These are phyloP conservation scores for Bryoerythrophyllum caledonicum DNA, from an alignment of 225 moss, liverwort and hornwort species.

Conservation along the genomic window DNA sequence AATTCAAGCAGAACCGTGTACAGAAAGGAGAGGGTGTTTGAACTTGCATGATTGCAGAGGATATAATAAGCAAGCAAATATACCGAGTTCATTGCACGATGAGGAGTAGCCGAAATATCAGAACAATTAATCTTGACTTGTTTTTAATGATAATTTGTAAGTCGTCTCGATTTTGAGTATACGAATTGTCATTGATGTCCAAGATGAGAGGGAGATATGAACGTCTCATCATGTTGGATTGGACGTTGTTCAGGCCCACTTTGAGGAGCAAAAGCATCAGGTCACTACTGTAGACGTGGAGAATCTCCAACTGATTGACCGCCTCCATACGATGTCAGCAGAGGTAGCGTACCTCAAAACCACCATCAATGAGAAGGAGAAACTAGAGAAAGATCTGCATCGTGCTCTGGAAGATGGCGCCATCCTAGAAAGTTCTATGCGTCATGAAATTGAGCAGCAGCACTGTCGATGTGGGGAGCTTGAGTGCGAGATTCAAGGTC, in stretches of 20 bases:
- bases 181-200: background rate
- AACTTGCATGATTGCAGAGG: slow-evolving; percentile 26
- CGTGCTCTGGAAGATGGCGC: slow-evolving; percentile 75
- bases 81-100: too few relatives aligned
- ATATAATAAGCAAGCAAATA: slow-evolving; percentile 26
- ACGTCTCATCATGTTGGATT: too few relatives aligned
- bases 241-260: too few relatives aligned
- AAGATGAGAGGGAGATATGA: slow-evolving; percentile 23
- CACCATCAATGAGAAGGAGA: too few relatives aligned
- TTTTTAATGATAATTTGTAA: slow-evolving; percentile 28
- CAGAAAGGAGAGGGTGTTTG: slow-evolving; percentile 31
- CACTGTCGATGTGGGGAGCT: slow-evolving; percentile 66
- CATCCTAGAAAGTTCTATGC: slow-evolving; percentile 75
- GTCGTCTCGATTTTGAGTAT: slow-evolving; percentile 13
- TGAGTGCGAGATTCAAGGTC: slow-evolving; percentile 58
- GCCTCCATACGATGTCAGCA: too few relatives aligned
- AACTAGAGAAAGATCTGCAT: slow-evolving; percentile 80
- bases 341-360: too few relatives aligned
- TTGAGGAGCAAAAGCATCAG: too few relatives aligned
- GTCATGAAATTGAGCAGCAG: slow-evolving; percentile 78
- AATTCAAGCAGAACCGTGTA: slow-evolving; percentile 29
- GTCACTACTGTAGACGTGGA: too few relatives aligned
- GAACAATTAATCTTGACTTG: slow-evolving; percentile 16
- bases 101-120: slow-evolving; percentile 14
- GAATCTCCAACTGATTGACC: too few relatives aligned